A percentile compares a stretch with the other conserved stretches of the same genome.
Conservation (phyloP, 176 grass and related monocot species). For the Dactylis glomerata region DNA sequence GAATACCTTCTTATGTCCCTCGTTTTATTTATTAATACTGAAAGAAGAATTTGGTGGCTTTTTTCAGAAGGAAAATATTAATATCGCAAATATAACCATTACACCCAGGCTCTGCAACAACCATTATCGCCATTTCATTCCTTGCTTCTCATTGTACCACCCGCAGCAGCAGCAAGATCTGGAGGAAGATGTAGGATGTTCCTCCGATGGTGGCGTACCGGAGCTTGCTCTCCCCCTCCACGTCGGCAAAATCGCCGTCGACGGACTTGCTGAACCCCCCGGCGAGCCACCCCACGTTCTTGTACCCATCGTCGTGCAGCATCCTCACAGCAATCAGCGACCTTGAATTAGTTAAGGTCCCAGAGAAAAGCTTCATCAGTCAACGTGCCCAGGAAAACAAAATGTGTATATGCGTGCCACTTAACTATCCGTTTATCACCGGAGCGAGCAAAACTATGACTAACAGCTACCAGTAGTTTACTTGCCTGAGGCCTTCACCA, state of each 20-base stretch:
- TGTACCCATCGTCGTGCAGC: slow-evolving; percentile 75
- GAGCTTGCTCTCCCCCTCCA: slow-evolving; percentile 73
- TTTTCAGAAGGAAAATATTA: too few relatives aligned
- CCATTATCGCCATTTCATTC: not conserved
- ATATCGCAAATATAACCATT: too few relatives aligned
- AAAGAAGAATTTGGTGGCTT: too few relatives aligned
- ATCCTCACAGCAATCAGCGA: slow-evolving; percentile 81
- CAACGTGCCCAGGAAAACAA: not conserved
- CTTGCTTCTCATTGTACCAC: slow-evolving; percentile 39
- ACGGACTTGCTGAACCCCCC: slow-evolving; percentile 78
- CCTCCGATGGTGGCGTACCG: slow-evolving; percentile 86
- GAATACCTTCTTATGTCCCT: too few relatives aligned
- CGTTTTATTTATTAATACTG: too few relatives aligned
- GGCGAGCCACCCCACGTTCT: slow-evolving; percentile 80
- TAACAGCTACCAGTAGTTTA: not conserved
- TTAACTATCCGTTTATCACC: not conserved
- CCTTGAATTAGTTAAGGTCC: slow-evolving; percentile 19
- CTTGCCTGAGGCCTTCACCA: slow-evolving; percentile 87
- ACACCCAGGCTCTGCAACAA: too few relatives aligned
- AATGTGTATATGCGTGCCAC: not conserved
- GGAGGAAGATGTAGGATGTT: slow-evolving; percentile 77
- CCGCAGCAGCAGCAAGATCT: slow-evolving; percentile 63
- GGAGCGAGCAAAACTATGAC: not conserved
- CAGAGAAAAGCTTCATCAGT: not conserved
- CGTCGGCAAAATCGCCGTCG: slow-evolving; percentile 51